These are phyloP conservation scores for Corchorus olitorius DNA, from an alignment of 345 rosid genomes.

Conservation along the genomic window DNA sequence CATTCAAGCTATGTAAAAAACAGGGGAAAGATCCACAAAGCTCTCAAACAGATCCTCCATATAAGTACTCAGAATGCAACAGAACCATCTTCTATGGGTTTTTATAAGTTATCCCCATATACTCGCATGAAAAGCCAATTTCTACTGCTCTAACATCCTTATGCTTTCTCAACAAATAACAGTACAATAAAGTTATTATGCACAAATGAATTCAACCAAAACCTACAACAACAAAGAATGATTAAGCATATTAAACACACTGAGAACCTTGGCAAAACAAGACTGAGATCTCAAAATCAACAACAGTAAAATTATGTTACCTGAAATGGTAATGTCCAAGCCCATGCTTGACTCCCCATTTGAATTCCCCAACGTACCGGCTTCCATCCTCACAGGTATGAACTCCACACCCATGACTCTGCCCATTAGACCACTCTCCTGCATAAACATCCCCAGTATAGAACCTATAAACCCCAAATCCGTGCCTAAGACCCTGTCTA, in stretches of 20 bases:
- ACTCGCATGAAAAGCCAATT: neutral
- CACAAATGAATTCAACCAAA: neutral
- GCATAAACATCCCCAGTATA: constrained; percentile 94
- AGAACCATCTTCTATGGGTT: neutral
- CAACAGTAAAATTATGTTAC: constrained; percentile 31
- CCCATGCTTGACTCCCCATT: constrained; percentile 98
- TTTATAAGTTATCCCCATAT: neutral
- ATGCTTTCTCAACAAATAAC: constrained; percentile 1
- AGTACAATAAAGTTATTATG: neutral
- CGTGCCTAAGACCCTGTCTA: constrained; percentile 84
- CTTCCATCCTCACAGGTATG: constrained; percentile 98
- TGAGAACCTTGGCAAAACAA: neutral
- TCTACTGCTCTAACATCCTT: neutral
- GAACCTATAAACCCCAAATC: constrained; percentile 83
- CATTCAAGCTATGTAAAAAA: neutral
- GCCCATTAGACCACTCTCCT: constrained; percentile 97
- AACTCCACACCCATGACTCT: constrained; percentile 94
- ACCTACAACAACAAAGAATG: neutral
- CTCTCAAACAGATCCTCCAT: constrained; percentile 2
- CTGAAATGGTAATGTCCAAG: constrained; percentile 96
- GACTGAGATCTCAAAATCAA: neutral
- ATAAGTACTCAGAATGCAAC: neutral
- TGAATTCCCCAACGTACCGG: constrained; percentile 88
- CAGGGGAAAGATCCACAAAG: neutral
- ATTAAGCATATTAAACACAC: neutral